Conservation (phyloP, 495 filamentous ascomycete species). For the Jackrogersella minutella region DNA sequence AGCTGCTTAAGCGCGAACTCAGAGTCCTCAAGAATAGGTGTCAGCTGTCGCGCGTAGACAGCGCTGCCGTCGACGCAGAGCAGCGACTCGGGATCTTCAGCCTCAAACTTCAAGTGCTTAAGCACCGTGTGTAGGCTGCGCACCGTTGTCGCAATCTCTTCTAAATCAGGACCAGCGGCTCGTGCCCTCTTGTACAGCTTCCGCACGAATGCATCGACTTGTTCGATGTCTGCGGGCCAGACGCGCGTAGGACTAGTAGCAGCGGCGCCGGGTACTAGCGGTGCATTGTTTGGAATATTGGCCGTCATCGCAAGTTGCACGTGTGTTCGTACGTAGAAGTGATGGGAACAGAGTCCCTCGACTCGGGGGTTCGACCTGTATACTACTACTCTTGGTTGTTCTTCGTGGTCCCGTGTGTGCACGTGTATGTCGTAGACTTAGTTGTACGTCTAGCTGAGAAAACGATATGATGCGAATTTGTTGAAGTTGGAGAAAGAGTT, state of each 20-base stretch:
- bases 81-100: conserved; percentile 57
- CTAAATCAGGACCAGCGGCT: conserved; percentile 51
- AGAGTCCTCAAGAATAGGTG: conserved; percentile 57
- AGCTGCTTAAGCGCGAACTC: conserved; percentile 59
- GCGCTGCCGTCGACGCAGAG: conserved; percentile 48
- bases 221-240: conserved; percentile 48
- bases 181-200: conserved; percentile 51
- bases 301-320: conserved; percentile 28
- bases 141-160: conserved; percentile 47
- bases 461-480: conserved; percentile 5
- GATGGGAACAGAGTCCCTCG: conserved; percentile 23
- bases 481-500: conserved; percentile 18
- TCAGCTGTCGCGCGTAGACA: conserved; percentile 54
- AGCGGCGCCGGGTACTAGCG: not conserved
- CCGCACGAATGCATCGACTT: conserved; percentile 52
- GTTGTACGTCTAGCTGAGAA: not conserved
- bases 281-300: not conserved
- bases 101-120: conserved; percentile 58
- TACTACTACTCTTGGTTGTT: not conserved
- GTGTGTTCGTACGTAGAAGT: not conserved
- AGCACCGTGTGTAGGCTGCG: conserved; percentile 57
- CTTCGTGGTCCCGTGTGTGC: not conserved
- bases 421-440: not conserved
- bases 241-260: conserved; percentile 8
- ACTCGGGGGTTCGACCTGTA: conserved; percentile 1